Evolutionary conservation across 2,329 filamentous ascomycete genomes (phyloP).

Genomic region (Fusarium haematococcum): DNA sequence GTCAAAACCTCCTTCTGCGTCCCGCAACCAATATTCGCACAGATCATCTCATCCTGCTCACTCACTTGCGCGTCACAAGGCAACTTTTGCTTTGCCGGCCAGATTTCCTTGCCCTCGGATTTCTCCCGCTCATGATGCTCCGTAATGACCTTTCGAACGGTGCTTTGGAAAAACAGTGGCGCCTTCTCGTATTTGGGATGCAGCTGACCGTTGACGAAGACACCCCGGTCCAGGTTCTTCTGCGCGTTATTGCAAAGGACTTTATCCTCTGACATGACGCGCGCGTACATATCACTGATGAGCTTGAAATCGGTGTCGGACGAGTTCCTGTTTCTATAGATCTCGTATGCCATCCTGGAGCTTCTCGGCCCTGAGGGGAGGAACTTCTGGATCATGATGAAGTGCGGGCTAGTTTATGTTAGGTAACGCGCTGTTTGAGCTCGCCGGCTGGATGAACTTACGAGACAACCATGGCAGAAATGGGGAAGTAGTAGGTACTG

Average conservation of each 20-base stretch:
- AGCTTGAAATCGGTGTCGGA: slow-evolving; percentile 15
- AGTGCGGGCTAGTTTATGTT: slow-evolving; percentile 6
- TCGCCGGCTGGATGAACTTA: background rate
- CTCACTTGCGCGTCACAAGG: slow-evolving; percentile 1
- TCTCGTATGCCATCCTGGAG: slow-evolving; percentile 27
- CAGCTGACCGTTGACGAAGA: slow-evolving; percentile 28
- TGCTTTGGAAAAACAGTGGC: slow-evolving; percentile 28
- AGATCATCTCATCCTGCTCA: slow-evolving; percentile 23
- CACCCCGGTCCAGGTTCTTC: slow-evolving; percentile 18
- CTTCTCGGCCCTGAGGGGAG: slow-evolving; percentile 12
- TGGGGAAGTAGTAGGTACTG: slow-evolving; percentile 34
- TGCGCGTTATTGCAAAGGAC: slow-evolving; percentile 22
- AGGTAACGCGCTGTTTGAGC: fast-evolving
- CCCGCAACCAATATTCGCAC: slow-evolving; percentile 19
- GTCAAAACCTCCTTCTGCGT: slow-evolving; percentile 19
- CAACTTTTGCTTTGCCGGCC: slow-evolving; percentile 24
- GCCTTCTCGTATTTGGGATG: slow-evolving; percentile 32
- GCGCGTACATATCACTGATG: slow-evolving; percentile 13
- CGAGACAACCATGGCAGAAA: slow-evolving; percentile 29
- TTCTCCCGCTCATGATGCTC: slow-evolving; percentile 25
- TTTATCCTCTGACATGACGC: slow-evolving; percentile 31
- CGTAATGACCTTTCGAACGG: slow-evolving; percentile 26
- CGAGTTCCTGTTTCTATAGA: slow-evolving; percentile 29
- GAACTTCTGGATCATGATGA: slow-evolving; percentile 35
- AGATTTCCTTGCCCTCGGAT: slow-evolving; percentile 11